Base-by-base conservation (phyloP, 257 asterid species). In the Leonotis leonurus region DNA sequence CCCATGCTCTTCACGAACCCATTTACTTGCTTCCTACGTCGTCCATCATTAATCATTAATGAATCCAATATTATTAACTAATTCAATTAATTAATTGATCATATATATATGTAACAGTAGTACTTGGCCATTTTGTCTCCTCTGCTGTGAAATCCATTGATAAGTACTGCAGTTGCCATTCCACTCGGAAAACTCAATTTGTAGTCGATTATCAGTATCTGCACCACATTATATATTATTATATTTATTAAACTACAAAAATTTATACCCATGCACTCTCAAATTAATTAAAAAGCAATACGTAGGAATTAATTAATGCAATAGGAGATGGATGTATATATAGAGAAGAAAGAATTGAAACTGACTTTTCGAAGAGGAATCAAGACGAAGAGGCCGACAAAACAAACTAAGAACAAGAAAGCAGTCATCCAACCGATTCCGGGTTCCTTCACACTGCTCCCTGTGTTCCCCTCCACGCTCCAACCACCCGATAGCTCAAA, bases 171-270 rank as follows among this genome's bases (percentile, higher is more conserved):
- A 57, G 95, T 91, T 21, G 98, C 98, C 87, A 77, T 88, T 33
- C 98, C 98, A 78, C 83, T 91, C 24, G 98, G 98, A 71, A 80
- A 91, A 6, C 86, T 70, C 77, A 91, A 77, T 74, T 88, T 91
- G 81, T 86, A 84, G 73, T 91, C 97, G 2, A 91, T 57, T 57
- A 91, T 85, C 90, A 91, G 67, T 46, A 91, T 79, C 98, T 88
- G 85, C 27, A 29, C 53, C n/a, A n/a, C n/a, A n/a, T n/a, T n/a
- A 30, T 37, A 11, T 37, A 8, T 3, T 2, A 37, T n/a, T n/a
- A n/a, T n/a, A n/a, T n/a, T n/a, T n/a, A n/a, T n/a, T n/a, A n/a
- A n/a, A n/a, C n/a, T n/a, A n/a, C n/a, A n/a, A n/a, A n/a, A n/a
- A n/a, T n/a, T n/a, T n/a, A n/a, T n/a, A n/a, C n/a, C n/a, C n/a